Base-by-base conservation (phyloP, 106 monocot species). In the Allium cepa region DNA sequence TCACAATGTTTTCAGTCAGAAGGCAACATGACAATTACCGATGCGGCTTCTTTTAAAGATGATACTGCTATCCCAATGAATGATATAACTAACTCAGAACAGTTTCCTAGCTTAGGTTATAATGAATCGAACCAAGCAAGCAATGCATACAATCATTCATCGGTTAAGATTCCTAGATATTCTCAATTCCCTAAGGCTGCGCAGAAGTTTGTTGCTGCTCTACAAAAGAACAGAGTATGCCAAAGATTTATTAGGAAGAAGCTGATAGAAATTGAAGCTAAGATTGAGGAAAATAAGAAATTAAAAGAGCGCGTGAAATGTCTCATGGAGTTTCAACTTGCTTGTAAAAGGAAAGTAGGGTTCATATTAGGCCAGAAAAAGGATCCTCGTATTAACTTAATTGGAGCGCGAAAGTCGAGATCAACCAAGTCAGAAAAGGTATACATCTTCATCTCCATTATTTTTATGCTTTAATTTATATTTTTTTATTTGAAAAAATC, bases 261-360 rank as follows among this genome's bases (percentile, higher is more conserved):
- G 59, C 64, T 97, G 76, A 83, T 97, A 28, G 84, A 87, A 69
- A 87, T 97, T 62, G 89, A 92, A 72, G 84, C 89, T 55, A 97
- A 85, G 71, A 84, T 92, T 66, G 97, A 90, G 73, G 80, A 83
- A 63, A 97, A 87, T 70, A 89, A 82, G 62, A 67, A 77, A 59
- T 55, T 97, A 47, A 88, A 79, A 82, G 80, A 85, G 52, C 85
- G 87, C 49, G 58, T 85, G 49, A 97, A 87, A 85, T 92, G 88
- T 80, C 78, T 97, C 36, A 73, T 92, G 86, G 80, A 87, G 60
- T 92, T 84, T 65, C 84, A 97, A 63, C 26, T 66, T 62, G 75
- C 70, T 49, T 92, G 80, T 69, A 80, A 72, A 71, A 84, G 61
- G 71, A 80, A 73, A 60, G 66, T 62, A 3, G 69, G 70, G 1